Evolutionary conservation across 1,284 basidiomycete genomes (phyloP), one percentile per base, ranked within the genome.

Genomic region (Takashimella koratensis): DNA sequence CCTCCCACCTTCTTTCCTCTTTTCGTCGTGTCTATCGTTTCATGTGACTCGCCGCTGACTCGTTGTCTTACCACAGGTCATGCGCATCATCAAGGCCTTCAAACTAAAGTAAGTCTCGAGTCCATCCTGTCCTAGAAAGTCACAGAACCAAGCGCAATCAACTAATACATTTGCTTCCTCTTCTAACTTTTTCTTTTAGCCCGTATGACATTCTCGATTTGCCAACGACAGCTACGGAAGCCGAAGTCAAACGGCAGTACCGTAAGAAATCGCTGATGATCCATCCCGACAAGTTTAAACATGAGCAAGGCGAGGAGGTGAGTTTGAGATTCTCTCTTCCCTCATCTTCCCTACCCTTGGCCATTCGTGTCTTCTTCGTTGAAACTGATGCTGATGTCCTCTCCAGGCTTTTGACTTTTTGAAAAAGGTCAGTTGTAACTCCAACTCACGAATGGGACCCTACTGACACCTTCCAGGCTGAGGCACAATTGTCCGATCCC

Each of bases 241-340:
- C 75, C 46, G 78, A 79, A 30, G 77, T 82, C 63, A 80, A 80
- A 62, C 78, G 78, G 64, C 73, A 76, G 49, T 82, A 80, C 60
- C 74, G 81, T 53, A 80, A 78, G 66, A 81, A 80, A 64, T 80
- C 79, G 16, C 71, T 82, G 55, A 64, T 82, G 65, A 81, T 82
- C 49, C 81, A 82, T 63, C 81, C 81, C 13, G 81, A 82, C 68
- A 82, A 82, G 70, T 79, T 79, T 62, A 76, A 81, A 65, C 78
- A 81, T 65, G 77, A 77, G 30, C 60, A 78, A n/a, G 81, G 79
- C 26, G 59, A 69, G 20, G 74, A 77, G 67, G 76, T 76, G 62
- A 59, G 75, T 65, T 19, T 40, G 10, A 4, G 3, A n/a, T n/a
- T n/a, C n/a, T n/a, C n/a, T n/a, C n/a, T n/a, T n/a, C n/a, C n/a